phyloP scores from a whole-genome alignment of 176 grass and related monocot genomes.

The Eragrostis curvula region DNA sequence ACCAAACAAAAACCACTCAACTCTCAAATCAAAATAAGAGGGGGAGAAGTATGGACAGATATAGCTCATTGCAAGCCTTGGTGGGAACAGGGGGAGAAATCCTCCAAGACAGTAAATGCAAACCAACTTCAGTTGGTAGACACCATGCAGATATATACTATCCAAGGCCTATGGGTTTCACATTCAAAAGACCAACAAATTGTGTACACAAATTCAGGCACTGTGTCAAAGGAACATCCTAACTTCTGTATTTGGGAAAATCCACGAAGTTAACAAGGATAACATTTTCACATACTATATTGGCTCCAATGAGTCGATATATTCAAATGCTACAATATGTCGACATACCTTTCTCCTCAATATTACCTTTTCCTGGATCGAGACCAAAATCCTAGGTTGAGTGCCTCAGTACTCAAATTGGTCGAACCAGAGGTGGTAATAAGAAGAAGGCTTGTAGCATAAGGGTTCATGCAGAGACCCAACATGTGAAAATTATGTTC shows the following conservation, averaged over 20 bases:
- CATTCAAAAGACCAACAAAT: background rate
- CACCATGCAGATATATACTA: background rate
- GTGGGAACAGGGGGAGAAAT: background rate
- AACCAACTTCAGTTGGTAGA: background rate
- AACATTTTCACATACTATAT: background rate
- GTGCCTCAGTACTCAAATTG: background rate
- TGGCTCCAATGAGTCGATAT: background rate
- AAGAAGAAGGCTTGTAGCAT: background rate
- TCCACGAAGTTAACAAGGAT: background rate
- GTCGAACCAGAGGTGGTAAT: background rate
- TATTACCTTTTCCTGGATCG: background rate
- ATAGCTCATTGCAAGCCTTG: background rate
- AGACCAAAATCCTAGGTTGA: background rate
- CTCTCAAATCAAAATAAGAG: background rate
- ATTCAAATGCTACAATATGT: background rate
- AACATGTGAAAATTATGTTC: background rate
- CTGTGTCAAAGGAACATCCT: background rate
- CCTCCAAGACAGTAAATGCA: background rate
- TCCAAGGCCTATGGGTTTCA: background rate
- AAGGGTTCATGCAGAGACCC: background rate
- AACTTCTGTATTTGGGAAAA: background rate
- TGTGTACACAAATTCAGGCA: background rate
- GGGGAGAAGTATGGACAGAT: background rate
- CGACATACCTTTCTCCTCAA: background rate
- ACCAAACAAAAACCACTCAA: background rate